Base-by-base conservation (phyloP, 177 flowering plant species). In the Vitis hybrid region DNA sequence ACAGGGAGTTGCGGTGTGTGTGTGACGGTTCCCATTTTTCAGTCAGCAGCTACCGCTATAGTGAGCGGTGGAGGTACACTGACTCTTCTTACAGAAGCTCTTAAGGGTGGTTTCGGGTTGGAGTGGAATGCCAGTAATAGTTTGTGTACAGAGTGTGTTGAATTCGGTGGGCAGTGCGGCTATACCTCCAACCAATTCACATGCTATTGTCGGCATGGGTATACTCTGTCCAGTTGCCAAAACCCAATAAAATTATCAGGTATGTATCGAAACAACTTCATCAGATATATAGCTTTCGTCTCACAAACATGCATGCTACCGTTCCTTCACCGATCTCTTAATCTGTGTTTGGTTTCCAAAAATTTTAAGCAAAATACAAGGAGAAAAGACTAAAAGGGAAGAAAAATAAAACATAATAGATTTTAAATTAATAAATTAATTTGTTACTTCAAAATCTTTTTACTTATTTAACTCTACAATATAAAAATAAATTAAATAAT, bases 131-230 rank as follows among this genome's bases (percentile, higher is more conserved):
- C 74, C 0, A 52, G 51, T 50, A 57, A 34, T 1, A 65, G 39
- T 7, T 20, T 63, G 5, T 82, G 83, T 50, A 4, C 1, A 0
- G 5, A 19, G 15, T 80, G 83, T 69, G 9, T 12, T 9, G 14
- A 22, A 3, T 51, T 50, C 5, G 67, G 73, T 14, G 77, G 75
- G 26, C 50, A 66, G 2, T 78, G 80, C 50, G 80, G 82, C 16
- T 80, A 72, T 3, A n/a, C 7, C 19, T 53, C 80, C 0, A 20
- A 20, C 39, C 61, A 29, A 1, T 83, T 83, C 70, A 19, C 48
- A 19, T 83, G 86, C 51, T 51, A 56, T 4, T 51, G 19, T 50
- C 39, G 6, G 19, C 15, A 10, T 12, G 7, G 16, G 2, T 54
- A 60, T 7, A 16, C 61, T n/a, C 76, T 71, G 57, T 80, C 80